Percentiles rank a stretch among this genome's conserved stretches.
Evolutionary conservation across 805 yeast genomes (phyloP).

Genomic region (Teunomyces panamensis): DNA sequence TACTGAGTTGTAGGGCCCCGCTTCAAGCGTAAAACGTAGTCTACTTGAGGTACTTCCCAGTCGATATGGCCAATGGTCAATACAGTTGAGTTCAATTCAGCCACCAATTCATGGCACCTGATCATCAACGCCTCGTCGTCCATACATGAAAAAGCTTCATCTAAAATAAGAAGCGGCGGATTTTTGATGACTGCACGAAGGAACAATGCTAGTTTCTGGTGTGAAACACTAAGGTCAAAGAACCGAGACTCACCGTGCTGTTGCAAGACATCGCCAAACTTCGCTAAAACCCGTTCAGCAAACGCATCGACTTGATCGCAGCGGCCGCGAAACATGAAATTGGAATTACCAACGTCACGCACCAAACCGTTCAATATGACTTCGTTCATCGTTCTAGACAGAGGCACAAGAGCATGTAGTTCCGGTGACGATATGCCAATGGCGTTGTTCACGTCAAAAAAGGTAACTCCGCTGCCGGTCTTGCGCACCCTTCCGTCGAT

Average conservation of each 20-base stretch:
- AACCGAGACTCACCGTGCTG: slow-evolving; percentile 41
- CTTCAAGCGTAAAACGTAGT: slow-evolving; percentile 34
- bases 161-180: slow-evolving; percentile 78
- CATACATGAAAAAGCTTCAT: slow-evolving; percentile 93
- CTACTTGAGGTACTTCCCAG: slow-evolving; percentile 75
- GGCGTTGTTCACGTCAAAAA: slow-evolving; percentile 71
- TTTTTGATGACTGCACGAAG: slow-evolving; percentile 73
- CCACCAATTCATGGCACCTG: slow-evolving; percentile 31
- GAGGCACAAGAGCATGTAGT: slow-evolving; percentile 82
- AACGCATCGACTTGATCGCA: slow-evolving; percentile 5
- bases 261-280: slow-evolving; percentile 30
- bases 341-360: slow-evolving; percentile 53
- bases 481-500: slow-evolving; percentile 65
- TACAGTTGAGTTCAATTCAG: slow-evolving; percentile 51
- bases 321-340: slow-evolving; percentile 44
- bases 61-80: slow-evolving; percentile 80
- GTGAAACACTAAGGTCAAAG: slow-evolving; percentile 56
- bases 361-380: slow-evolving; percentile 71
- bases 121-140: slow-evolving; percentile 48
- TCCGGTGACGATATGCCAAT: slow-evolving; percentile 93
- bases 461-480: slow-evolving; percentile 69
- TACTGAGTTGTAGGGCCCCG: slow-evolving; percentile 20
- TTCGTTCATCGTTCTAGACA: slow-evolving; percentile 47
- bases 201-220: slow-evolving; percentile 76
- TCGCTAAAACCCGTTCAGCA: slow-evolving; percentile 17